Evolutionary conservation across 768 basidiomycete species (phyloP), one percentile per base, ranked within the genome.

Genomic region (Punctularia strigosozonata): DNA sequence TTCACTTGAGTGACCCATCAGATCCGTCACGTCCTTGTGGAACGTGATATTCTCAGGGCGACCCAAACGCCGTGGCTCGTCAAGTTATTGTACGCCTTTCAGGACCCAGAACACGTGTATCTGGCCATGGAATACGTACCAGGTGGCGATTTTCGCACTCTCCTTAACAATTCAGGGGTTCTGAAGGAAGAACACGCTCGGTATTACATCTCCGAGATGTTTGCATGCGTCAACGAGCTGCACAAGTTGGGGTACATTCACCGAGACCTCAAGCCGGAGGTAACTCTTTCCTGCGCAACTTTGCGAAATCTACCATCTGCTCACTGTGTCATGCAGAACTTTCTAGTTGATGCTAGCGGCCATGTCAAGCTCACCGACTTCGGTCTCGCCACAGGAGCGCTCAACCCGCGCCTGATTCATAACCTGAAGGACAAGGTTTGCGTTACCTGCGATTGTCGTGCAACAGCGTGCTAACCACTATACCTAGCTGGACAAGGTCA

Each of bases 51-150:
- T 52, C 64, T 99, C 46, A 97, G 92, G 0, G 88, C 91, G 1
- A 97, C 94, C 20, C 92, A 94, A 60, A 94, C 91, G 0, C 89
- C 94, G 1, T 99, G 95, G 95, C 72, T 99, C 42, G 95, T 98
- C 34, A 69, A 81, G 19, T 66, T 99, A 6, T 64, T 99, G 4
- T 99, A 99, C 54, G 95, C 95, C 2, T 99, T 99, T 62, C 95
- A 99, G 60, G 94, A 99, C 52, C 65, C 76, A 0, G 69, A 83
- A 40, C 70, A 85, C 50, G 90, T 98, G 14, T 98, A 92, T 55
- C 81, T 98, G 33, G 94, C 94, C 2, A 98, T 98, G 94, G 92
- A 98, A 67, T 98, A 95, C 55, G 92, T 98, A 14, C 91, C 92
- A 1, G 95, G 95, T 17, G 95, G 95, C 36, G 95, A 99, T 56